Evolutionary conservation across 257 asterid genomes (phyloP), one percentile per base, ranked within the genome.

Genomic region (Penstemon eatonii): DNA sequence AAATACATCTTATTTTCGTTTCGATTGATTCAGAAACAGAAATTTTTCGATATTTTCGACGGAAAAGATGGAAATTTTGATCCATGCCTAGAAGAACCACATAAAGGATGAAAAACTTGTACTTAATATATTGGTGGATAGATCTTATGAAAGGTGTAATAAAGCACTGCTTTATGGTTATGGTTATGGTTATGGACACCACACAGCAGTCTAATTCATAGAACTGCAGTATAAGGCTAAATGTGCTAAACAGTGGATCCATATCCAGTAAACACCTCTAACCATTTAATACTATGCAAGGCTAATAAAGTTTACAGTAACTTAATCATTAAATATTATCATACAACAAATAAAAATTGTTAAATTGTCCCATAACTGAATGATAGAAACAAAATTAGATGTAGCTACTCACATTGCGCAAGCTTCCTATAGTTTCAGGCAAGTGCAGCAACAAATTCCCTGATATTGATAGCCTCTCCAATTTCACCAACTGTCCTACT

Each of bases 401-500:
- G 61, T 49, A 3, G 68, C 50, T 54, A 85, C 95, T 88, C 82
- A 93, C 99, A 84, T 89, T 89, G 67, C 97, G 96, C 83, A 93
- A 87, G 84, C 99, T 90, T 80, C 97, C 99, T n/a, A 93, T 84
- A 2, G 99, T 93, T 74, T 87, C 96, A 12, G 99, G 97, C 82
- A 93, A 81, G 78, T 77, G 63, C 43, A 52, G 67, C 71, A 93
- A 77, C 77, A 78, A 60, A 70, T 93, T 93, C 46, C 82, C 83
- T 25, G 96, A 87, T 81, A 90, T 60, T 46, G 99, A 88, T 61
- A 93, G 80, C 82, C 75, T 83, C 88, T 93, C 99, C 77, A 93
- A 83, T 80, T 86, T 93, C 84, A 93, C 97, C 85, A 93, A 75
- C 78, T 93, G 99, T 60, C 99, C 99, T 89, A 93, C 99, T 93